Percentiles rank a stretch among this genome's conserved stretches.
phyloP scores from a whole-genome alignment of 257 asterid genomes.

The Dorcoceras hygrometricum region DNA sequence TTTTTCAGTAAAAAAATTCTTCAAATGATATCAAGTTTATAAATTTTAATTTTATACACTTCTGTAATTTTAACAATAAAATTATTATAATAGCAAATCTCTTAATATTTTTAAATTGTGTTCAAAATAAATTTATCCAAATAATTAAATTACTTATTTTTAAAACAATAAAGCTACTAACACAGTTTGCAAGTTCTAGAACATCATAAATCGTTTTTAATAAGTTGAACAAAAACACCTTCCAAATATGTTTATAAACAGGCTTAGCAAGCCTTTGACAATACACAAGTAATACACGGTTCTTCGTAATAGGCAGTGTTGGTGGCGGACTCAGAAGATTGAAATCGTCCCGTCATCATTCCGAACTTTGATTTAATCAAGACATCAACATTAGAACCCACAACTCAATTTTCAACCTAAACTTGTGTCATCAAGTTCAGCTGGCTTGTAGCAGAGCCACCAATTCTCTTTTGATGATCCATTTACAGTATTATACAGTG shows the following conservation, averaged over 20 bases:
- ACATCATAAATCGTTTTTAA: too few species aligned
- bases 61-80: too few species aligned
- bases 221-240: too few species aligned
- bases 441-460: slow-evolving; percentile 14
- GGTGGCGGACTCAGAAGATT: slow-evolving; percentile 21
- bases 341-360: slow-evolving; percentile 14
- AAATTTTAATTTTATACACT: too few species aligned
- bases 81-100: too few species aligned
- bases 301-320: background rate
- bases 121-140: too few species aligned
- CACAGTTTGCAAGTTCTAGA: too few species aligned
- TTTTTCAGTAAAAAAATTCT: too few species aligned
- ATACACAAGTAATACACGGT: slow-evolving; percentile 1
- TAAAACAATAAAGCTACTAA: too few species aligned
- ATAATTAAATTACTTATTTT: too few species aligned
- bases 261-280: slow-evolving; percentile 6
- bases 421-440: slow-evolving; percentile 14
- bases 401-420: slow-evolving; percentile 14
- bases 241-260: background rate
- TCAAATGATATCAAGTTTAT: too few species aligned
- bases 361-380: slow-evolving; percentile 1
- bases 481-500: slow-evolving; percentile 18
- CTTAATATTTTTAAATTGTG: too few species aligned
- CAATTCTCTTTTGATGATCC: slow-evolving; percentile 7
- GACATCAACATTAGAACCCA: slow-evolving; percentile 16